Base-by-base conservation (phyloP, 1,284 basidiomycete species). In the Inonotus obliquus region DNA sequence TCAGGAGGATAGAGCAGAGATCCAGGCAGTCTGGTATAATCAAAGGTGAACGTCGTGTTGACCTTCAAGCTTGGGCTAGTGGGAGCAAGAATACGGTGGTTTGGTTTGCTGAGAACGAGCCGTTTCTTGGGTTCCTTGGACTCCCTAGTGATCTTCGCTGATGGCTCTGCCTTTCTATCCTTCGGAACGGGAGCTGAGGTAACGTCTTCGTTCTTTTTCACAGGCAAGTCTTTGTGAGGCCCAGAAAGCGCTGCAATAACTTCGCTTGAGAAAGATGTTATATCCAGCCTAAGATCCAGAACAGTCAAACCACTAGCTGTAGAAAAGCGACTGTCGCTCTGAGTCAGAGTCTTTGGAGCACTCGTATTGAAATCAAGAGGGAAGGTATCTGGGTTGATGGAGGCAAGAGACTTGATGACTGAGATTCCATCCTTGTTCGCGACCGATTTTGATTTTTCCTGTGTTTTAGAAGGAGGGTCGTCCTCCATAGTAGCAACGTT, bases 51-150 rank as follows among this genome's bases (percentile, higher is more conserved):
- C 6, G 27, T 32, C 19, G 52, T 1, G 25, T 9, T 23, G 6
- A 32, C 17, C 25, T 58, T 62, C n/a, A 62, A 45, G 39, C 39
- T 62, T n/a, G 61, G 52, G 23, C 47, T 39, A 14, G 55, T 25
- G 11, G 61, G 55, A 4, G 41, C 23, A n/a, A 58, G 38, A 13
- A 21, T 47, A 2, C 61, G 55, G 23, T 58, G 61, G 21, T 54
- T 57, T n/a, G 61, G 61, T 19, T 35, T 54, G 61, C 55, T 58
- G 37, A 62, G 55, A n/a, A 54, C 47, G 1, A 38, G 38, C 0
- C 47, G 55, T 27, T 54, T 60, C 52, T 54, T 60, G 13, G 58
- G 13, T 25, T 52, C 32, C 27, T 41, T 44, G 2, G 35, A 5
- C 35, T 4, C 14, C 5, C 7, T n/a, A 13, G 32, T 13, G 51